These are phyloP conservation scores for Ganoderma meredithae DNA, from an alignment of 1,284 basidiomycete species.

Conservation along the genomic window DNA sequence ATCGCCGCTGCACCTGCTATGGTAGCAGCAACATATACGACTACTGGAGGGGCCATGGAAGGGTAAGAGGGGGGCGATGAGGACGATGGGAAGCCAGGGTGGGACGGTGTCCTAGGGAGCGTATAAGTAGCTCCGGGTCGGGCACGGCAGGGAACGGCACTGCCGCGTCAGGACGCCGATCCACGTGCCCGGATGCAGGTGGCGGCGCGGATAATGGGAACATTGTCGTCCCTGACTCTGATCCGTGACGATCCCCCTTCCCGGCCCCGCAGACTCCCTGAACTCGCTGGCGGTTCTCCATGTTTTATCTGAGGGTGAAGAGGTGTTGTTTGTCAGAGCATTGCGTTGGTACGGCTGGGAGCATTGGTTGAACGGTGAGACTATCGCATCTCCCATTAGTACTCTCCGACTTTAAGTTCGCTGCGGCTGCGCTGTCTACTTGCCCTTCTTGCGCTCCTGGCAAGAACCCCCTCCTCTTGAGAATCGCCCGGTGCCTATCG, in stretches of 20 bases:
- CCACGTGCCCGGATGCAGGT: neutral
- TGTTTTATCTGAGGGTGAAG: neutral
- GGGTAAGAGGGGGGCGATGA: constrained; percentile 25
- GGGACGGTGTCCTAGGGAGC: neutral
- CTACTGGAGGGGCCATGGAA: constrained; percentile 45
- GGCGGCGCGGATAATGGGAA: neutral
- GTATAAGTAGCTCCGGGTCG: constrained; percentile 5
- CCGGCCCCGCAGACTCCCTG: neutral
- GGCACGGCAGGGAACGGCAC: constrained; percentile 5
- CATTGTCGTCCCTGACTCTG: neutral
- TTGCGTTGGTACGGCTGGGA: neutral
- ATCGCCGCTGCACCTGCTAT: constrained; percentile 38
- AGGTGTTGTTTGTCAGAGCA: neutral
- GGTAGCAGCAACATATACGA: constrained; percentile 42
- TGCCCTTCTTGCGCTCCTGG: neutral
- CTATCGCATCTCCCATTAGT: too few species aligned
- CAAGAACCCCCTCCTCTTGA: too few species aligned
- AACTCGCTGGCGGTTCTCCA: neutral
- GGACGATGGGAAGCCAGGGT: constrained; percentile 21
- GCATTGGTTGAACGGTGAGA: neutral
- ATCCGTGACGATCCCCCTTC: constrained; percentile 7
- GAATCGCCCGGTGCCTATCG: too few species aligned
- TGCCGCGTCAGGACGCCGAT: constrained; percentile 7
- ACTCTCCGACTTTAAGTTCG: neutral
- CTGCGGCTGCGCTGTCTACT: neutral